These are phyloP conservation scores for Kwoniella bestiolae DNA, from an alignment of 768 basidiomycete species.

Conservation along the genomic window DNA sequence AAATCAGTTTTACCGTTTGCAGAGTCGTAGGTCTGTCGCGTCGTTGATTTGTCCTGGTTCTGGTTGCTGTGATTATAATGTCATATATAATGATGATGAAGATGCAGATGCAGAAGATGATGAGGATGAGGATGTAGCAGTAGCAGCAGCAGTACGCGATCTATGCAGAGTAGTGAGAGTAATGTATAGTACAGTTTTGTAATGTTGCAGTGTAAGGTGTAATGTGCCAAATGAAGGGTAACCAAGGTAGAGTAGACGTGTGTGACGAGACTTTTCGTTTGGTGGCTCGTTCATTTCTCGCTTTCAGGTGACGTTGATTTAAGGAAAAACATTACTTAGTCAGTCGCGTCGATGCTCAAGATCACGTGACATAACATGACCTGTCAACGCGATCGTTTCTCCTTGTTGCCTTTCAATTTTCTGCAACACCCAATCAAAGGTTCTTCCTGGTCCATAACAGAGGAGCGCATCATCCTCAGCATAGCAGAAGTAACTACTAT, in stretches of 20 bases:
- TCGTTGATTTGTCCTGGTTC: no score
- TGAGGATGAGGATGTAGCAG: not conserved
- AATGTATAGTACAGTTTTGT: not conserved
- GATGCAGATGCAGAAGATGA: no score
- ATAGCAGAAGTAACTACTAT: no score
- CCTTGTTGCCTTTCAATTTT: no score
- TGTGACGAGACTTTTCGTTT: slow-evolving; percentile 1
- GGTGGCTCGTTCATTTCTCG: slow-evolving; percentile 4
- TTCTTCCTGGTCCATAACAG: no score
- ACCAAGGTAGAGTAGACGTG: not conserved
- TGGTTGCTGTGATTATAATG: not conserved
- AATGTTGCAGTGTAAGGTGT: not conserved
- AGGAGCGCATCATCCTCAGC: no score
- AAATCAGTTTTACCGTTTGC: no score
- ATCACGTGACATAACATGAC: slow-evolving; percentile 1
- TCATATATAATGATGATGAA: not conserved
- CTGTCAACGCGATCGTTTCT: no score
- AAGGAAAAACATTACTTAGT: not conserved
- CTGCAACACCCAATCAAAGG: no score
- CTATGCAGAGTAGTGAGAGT: not conserved
- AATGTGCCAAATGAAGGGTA: slow-evolving; percentile 3
- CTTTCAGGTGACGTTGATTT: not conserved
- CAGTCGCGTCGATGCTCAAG: not conserved
- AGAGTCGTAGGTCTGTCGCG: not conserved
- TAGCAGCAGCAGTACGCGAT: not conserved